Evolutionary conservation across 495 filamentous ascomycete genomes (phyloP).

Genomic region (Aspergillus leporis): DNA sequence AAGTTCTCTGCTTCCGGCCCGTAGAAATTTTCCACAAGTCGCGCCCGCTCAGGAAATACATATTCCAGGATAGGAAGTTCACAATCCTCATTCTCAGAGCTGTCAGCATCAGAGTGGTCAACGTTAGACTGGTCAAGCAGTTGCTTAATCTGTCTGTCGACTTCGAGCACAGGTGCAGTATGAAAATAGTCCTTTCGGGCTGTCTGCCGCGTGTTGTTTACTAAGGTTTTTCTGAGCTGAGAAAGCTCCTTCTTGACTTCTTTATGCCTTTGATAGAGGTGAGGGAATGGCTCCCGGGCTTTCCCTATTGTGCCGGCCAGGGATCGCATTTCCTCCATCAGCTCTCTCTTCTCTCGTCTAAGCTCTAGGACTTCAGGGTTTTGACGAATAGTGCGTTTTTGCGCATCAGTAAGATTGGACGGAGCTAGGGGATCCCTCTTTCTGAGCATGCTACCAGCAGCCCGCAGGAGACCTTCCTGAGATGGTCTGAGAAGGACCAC

Average conservation of each 20-base stretch:
- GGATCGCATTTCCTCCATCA: slow-evolving; percentile 30
- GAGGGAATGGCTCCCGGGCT: slow-evolving; percentile 21
- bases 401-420: slow-evolving; percentile 26
- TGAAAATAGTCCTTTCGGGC: slow-evolving; percentile 35
- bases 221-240: slow-evolving; percentile 26
- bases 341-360: slow-evolving; percentile 31
- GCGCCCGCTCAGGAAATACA: slow-evolving; percentile 27
- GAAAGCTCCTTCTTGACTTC: slow-evolving; percentile 22
- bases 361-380: slow-evolving; percentile 26
- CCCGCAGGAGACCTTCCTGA: slow-evolving; percentile 23
- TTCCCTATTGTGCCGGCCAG: slow-evolving; percentile 29
- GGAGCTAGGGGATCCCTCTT: slow-evolving; percentile 26
- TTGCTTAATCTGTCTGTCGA: slow-evolving; percentile 30
- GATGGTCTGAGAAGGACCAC: slow-evolving; percentile 28
- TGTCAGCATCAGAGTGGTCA: slow-evolving; percentile 20
- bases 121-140: slow-evolving; percentile 22
- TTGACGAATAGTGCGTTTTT: slow-evolving; percentile 27
- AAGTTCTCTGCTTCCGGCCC: slow-evolving; percentile 27
- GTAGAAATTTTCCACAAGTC: slow-evolving; percentile 32
- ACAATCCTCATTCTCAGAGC: slow-evolving; percentile 20
- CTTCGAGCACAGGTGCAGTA: slow-evolving; percentile 26
- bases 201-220: slow-evolving; percentile 23
- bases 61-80: slow-evolving; percentile 25
- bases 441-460: slow-evolving; percentile 26
- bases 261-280: slow-evolving; percentile 29